phyloP scores from a whole-genome alignment of 1,284 basidiomycete species.

The Ceratorhiza oryzae-sativae region DNA sequence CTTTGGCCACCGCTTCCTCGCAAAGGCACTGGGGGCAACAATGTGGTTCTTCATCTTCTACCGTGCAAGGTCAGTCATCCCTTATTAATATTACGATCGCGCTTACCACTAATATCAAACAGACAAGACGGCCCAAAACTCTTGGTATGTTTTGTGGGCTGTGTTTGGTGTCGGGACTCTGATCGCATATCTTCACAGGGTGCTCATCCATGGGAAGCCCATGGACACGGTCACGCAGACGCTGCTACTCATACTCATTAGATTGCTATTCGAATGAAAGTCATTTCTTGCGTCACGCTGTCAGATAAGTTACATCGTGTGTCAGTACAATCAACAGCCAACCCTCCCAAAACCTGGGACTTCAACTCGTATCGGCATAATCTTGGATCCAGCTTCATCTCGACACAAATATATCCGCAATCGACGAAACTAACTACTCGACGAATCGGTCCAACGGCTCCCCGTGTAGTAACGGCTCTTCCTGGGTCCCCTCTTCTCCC shows the following conservation, averaged over 20 bases:
- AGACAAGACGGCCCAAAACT: constrained; percentile 59
- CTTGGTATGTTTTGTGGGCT: constrained; percentile 50
- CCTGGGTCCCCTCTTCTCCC: constrained; percentile 1
- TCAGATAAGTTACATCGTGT: neutral
- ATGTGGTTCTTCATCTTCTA: constrained; percentile 99
- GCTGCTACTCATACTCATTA: constrained; percentile 46
- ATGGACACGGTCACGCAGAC: constrained; percentile 48
- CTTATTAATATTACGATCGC: too few species aligned
- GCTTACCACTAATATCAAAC: neutral
- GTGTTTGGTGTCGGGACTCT: neutral
- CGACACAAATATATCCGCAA: neutral
- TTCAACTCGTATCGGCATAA: too few species aligned
- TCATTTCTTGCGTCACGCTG: neutral
- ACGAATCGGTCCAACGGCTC: neutral
- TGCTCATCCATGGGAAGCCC: constrained; percentile 60
- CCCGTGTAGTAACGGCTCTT: constrained; percentile 5
- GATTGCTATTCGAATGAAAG: neutral
- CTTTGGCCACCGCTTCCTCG: constrained; percentile 75
- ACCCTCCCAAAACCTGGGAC: too few species aligned
- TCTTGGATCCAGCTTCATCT: neutral
- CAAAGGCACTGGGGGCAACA: constrained; percentile 84
- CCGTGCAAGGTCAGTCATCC: constrained; percentile 75
- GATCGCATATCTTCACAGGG: constrained; percentile 49
- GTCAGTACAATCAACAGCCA: neutral
- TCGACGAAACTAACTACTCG: neutral